These are phyloP conservation scores for Pichia sp. DNA, from an alignment of 1,139 yeast species.

Conservation along the genomic window DNA sequence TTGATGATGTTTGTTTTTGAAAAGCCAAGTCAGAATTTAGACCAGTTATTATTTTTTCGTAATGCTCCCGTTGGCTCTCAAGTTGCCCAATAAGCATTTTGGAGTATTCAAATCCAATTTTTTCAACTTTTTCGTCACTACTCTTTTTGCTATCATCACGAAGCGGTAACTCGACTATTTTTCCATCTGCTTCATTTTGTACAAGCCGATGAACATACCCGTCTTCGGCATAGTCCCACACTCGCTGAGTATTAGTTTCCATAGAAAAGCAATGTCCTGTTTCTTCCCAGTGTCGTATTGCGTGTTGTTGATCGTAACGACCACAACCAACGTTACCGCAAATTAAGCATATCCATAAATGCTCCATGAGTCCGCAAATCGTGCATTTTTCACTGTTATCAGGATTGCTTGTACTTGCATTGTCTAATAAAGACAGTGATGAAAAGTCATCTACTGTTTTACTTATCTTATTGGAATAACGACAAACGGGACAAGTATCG, in stretches of 20 bases:
- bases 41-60: constrained; percentile 45
- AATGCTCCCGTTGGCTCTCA: constrained; percentile 86
- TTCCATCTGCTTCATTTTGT: constrained; percentile 83
- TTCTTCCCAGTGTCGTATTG: constrained; percentile 70
- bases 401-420: not conserved
- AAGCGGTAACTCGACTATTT: constrained; percentile 63
- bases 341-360: constrained; percentile 85
- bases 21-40: constrained; percentile 19
- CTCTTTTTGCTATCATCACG: constrained; percentile 22
- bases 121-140: constrained; percentile 35
- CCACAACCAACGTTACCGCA: constrained; percentile 94
- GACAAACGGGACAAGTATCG: constrained; percentile 87
- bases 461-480: constrained; percentile 52
- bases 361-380: constrained; percentile 58
- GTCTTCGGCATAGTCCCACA: constrained; percentile 95
- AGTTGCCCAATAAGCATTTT: constrained; percentile 74
- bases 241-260: constrained; percentile 81
- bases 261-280: constrained; percentile 90
- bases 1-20: constrained; percentile 18
- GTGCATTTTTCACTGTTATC: constrained; percentile 36
- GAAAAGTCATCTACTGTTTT: not conserved
- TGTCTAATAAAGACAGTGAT: constrained; percentile 2
- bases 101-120: constrained; percentile 73
- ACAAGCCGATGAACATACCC: constrained; percentile 83
- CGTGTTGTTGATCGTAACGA: constrained; percentile 83